A percentile compares a stretch with the other conserved stretches of the same genome.
phyloP scores from a whole-genome alignment of 768 basidiomycete species.

The Trichaptum fuscoviolaceum region DNA sequence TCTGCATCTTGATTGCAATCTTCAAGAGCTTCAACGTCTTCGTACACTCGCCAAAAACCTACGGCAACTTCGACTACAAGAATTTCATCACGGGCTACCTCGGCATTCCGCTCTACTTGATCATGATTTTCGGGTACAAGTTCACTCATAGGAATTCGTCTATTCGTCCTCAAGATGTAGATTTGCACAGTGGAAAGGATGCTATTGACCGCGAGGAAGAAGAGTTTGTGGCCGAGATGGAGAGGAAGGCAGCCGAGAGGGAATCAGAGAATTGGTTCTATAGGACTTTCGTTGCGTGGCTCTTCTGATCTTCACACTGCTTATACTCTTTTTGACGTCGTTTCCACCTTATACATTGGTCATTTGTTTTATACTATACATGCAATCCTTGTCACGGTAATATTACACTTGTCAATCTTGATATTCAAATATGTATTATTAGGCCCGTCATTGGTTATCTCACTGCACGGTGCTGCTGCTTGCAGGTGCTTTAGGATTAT shows the following conservation, averaged over 20 bases:
- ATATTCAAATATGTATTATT: neutral
- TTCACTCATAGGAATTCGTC: slow-evolving; percentile 28
- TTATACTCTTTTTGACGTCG: neutral
- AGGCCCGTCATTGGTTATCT: neutral
- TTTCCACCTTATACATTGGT: neutral
- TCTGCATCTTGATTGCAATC: slow-evolving; percentile 11
- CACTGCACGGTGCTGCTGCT: neutral
- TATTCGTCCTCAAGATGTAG: slow-evolving; percentile 44
- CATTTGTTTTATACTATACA: neutral
- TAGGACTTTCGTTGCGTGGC: slow-evolving; percentile 5
- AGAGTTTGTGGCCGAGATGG: slow-evolving; percentile 40
- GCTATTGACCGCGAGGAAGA: slow-evolving; percentile 63
- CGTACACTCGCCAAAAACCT: slow-evolving; percentile 8
- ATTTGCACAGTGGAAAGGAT: slow-evolving; percentile 53
- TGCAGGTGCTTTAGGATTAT: neutral
- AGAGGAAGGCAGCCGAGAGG: slow-evolving; percentile 9
- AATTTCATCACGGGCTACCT: slow-evolving; percentile 20
- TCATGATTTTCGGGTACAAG: slow-evolving; percentile 33
- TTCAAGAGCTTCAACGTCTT: slow-evolving; percentile 18
- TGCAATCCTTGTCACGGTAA: neutral
- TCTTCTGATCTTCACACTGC: neutral
- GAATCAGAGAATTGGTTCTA: neutral
- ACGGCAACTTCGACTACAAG: slow-evolving; percentile 8
- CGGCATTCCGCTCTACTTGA: slow-evolving; percentile 29
- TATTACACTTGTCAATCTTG: neutral